Percentiles rank a stretch among this genome's conserved stretches.
Conservation (phyloP, 2,329 filamentous ascomycete genomes). For the Uncinocarpus reesii region DNA sequence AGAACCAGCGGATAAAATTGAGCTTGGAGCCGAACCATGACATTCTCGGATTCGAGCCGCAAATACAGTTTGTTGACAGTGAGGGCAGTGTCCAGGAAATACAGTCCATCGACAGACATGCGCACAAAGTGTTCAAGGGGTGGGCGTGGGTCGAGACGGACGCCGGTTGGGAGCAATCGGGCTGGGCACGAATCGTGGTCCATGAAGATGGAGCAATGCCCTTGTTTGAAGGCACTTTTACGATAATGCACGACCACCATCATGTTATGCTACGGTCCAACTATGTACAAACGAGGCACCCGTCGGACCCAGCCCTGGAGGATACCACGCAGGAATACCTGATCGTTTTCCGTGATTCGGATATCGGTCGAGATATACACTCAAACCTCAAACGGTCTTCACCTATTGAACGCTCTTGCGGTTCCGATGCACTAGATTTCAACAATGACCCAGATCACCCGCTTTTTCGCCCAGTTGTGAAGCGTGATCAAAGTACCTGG, state of each 20-base stretch:
- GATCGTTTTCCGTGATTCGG: conserved; percentile 86
- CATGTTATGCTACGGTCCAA: conserved; percentile 68
- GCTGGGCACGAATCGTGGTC: conserved; percentile 77
- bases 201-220: conserved; percentile 65
- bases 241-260: conserved; percentile 69
- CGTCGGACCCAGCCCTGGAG: conserved; percentile 57
- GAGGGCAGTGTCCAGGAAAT: conserved; percentile 58
- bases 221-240: conserved; percentile 83
- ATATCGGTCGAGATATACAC: conserved; percentile 47
- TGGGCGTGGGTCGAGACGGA: conserved; percentile 58
- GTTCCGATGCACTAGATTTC: conserved; percentile 66
- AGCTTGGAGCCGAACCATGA: conserved; percentile 84
- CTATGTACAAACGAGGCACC: conserved; percentile 62
- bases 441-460: conserved; percentile 66
- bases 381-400: conserved; percentile 55
- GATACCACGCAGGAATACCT: conserved; percentile 59
- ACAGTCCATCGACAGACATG: conserved; percentile 60
- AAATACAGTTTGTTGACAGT: conserved; percentile 58
- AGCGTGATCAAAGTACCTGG: conserved; percentile 28
- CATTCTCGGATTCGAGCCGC: conserved; percentile 66
- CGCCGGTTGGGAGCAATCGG: conserved; percentile 65
- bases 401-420: conserved; percentile 47
- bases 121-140: conserved; percentile 78
- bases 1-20: conserved; percentile 62
- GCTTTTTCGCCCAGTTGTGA: conserved; percentile 41